Conservation (phyloP, 345 rosid genomes). For the Salix exigua region DNA sequence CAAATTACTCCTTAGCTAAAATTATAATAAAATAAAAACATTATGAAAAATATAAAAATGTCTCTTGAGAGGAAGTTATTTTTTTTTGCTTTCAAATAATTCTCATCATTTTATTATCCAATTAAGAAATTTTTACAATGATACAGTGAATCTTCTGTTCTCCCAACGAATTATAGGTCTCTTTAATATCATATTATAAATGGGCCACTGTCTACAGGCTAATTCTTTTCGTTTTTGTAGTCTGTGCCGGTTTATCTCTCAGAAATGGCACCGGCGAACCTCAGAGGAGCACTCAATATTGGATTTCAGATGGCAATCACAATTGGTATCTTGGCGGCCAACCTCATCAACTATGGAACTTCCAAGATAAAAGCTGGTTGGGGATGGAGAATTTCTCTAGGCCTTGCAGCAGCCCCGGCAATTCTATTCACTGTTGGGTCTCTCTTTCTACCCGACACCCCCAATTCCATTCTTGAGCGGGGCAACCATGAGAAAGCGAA, state of each 20-base stretch:
- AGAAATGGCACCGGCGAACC: conserved; percentile 74
- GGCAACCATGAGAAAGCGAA: conserved; percentile 57
- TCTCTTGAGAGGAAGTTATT: no score
- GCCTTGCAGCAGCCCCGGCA: conserved; percentile 64
- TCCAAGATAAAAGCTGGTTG: conserved; percentile 46
- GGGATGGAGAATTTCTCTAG: conserved; percentile 76
- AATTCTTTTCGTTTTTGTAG: conserved; percentile 8
- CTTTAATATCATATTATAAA: no score
- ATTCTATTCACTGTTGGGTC: conserved; percentile 64
- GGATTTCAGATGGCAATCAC: conserved; percentile 77
- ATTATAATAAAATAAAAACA: no score
- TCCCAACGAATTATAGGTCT: no score
- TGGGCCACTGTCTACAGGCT: no score
- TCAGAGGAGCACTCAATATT: conserved; percentile 77
- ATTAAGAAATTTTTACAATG: no score
- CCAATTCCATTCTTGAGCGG: conserved; percentile 71
- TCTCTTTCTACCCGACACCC: conserved; percentile 65
- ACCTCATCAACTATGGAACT: conserved; percentile 60
- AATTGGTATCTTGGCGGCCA: conserved; percentile 62
- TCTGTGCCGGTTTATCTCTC: conserved; percentile 75
- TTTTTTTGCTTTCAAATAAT: no score
- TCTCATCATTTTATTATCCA: no score
- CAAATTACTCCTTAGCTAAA: no score
- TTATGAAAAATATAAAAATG: no score
- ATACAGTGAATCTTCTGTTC: no score